Base-by-base conservation (phyloP, 2,329 filamentous ascomycete species). In the Fusarium musae region DNA sequence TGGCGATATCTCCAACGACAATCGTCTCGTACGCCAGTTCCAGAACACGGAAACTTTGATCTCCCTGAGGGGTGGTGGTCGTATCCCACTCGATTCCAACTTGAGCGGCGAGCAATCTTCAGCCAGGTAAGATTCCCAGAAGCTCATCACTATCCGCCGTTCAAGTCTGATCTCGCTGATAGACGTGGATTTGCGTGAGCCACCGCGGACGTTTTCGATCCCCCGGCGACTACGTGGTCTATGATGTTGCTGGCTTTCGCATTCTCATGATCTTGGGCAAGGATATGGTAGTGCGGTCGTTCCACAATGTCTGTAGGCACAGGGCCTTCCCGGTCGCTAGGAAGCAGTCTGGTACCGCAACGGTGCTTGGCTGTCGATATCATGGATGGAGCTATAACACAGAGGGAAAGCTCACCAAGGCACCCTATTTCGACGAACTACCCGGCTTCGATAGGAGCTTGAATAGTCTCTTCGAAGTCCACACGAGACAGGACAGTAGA, bases 371-470 rank as follows among this genome's bases (percentile, higher is more conserved):
- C 32, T 63, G 60, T 9, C 60, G 60, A 23, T 63, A 63, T 12
- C 60, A 63, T 4, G 60, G 60, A 16, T 63, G 60, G 53, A 63
- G 60, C 34, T 63, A 63, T 13, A 57, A 63, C 15, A 23, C 53
- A 2, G 49, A 52, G n/a, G 49, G 49, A 2, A 52, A 21, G n/a
- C 53, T 63, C 5, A 59, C 23, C 0, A 63, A 63, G 5, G 60
- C 60, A 1, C 60, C 60, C 2, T 42, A 59, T 11, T 63, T 63
- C 12, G 60, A 63, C 5, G 12, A 63, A 4, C 40, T 59, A 3
- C 43, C 53, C 2, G 43, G 53, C 0, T 63, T 63, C 9, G 43
- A 63, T 21, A 63, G 13, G 32, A 42, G 7, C 11, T 7, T 23
- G 12, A 63, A 63, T 2, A 26, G 43, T 9, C 60, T 63, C 34